These are phyloP conservation scores for Aspergillus niger DNA, from an alignment of 2,329 filamentous ascomycete genomes.

Conservation along the genomic window DNA sequence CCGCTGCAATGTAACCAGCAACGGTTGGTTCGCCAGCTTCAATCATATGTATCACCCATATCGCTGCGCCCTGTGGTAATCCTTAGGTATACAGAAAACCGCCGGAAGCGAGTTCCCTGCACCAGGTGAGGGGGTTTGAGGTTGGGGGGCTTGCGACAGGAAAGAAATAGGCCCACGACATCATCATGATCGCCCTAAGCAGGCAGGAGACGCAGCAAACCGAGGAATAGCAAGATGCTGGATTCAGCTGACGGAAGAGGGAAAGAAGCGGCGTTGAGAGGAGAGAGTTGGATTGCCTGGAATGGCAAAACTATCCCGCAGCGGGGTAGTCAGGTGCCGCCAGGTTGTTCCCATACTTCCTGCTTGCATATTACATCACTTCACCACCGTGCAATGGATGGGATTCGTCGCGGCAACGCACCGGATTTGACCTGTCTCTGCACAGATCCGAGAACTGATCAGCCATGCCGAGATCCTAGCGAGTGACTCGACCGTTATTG, in stretches of 20 bases:
- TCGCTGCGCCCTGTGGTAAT: background rate
- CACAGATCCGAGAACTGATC: too few relatives aligned
- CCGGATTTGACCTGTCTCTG: too few relatives aligned
- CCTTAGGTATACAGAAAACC: background rate
- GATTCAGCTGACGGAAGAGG: slow-evolving; percentile 29
- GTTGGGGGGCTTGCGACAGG: background rate
- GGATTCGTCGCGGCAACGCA: too few relatives aligned
- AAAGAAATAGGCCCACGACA: background rate
- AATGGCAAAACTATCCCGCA: slow-evolving; percentile 36
- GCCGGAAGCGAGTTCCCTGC: background rate
- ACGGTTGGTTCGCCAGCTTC: background rate
- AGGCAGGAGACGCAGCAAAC: background rate
- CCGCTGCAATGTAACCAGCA: background rate
- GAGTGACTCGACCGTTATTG: too few relatives aligned
- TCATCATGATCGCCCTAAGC: too few relatives aligned
- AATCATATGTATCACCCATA: background rate
- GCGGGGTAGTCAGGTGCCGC: slow-evolving; percentile 10
- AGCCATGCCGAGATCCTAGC: too few relatives aligned
- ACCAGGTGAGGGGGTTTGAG: background rate
- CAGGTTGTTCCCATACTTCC: background rate
- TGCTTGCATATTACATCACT: background rate
- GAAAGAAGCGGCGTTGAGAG: slow-evolving; percentile 10
- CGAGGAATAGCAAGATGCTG: background rate
- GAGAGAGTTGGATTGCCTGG: slow-evolving; percentile 24
- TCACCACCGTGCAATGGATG: background rate